phyloP scores from a whole-genome alignment of 805 yeast genomes.

The Candida nonsorbophila region DNA sequence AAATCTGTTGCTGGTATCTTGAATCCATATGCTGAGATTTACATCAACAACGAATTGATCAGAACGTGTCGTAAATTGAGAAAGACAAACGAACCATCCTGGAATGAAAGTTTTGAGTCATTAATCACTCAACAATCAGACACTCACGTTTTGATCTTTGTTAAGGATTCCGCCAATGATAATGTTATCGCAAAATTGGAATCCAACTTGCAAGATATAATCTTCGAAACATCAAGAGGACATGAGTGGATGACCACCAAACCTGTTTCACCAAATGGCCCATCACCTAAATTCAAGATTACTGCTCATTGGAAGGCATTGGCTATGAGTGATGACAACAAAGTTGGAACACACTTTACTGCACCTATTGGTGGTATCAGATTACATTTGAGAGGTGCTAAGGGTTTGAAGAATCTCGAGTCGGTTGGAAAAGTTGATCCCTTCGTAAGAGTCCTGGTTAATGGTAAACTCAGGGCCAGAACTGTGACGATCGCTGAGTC shows the following conservation, averaged over 20 bases:
- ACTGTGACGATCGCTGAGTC: conserved; percentile 52
- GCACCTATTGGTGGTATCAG: conserved; percentile 67
- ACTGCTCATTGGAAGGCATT: conserved; percentile 70
- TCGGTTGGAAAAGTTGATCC: conserved; percentile 75
- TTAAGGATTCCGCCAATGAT: conserved; percentile 58
- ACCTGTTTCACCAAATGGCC: conserved; percentile 40
- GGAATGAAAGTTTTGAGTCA: conserved; percentile 59
- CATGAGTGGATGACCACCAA: conserved; percentile 44
- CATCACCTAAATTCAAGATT: conserved; percentile 39
- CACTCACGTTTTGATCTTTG: conserved; percentile 49
- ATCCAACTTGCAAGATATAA: conserved; percentile 49
- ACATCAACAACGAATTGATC: conserved; percentile 50
- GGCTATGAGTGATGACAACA: conserved; percentile 44
- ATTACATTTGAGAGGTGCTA: conserved; percentile 51
- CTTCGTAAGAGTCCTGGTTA: conserved; percentile 53
- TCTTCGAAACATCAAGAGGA: conserved; percentile 45
- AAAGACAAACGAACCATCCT: conserved; percentile 67
- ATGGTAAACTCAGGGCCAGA: conserved; percentile 52
- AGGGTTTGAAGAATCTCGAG: conserved; percentile 51
- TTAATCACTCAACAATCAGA: conserved; percentile 56
- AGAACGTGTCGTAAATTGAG: conserved; percentile 57
- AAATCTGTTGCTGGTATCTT: conserved; percentile 47
- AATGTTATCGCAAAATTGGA: conserved; percentile 49
- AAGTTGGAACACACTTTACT: conserved; percentile 37
- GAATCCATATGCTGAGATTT: conserved; percentile 67